These are phyloP conservation scores for Papiliotrema terrestris DNA, from an alignment of 1,284 basidiomycete genomes.

Conservation along the genomic window DNA sequence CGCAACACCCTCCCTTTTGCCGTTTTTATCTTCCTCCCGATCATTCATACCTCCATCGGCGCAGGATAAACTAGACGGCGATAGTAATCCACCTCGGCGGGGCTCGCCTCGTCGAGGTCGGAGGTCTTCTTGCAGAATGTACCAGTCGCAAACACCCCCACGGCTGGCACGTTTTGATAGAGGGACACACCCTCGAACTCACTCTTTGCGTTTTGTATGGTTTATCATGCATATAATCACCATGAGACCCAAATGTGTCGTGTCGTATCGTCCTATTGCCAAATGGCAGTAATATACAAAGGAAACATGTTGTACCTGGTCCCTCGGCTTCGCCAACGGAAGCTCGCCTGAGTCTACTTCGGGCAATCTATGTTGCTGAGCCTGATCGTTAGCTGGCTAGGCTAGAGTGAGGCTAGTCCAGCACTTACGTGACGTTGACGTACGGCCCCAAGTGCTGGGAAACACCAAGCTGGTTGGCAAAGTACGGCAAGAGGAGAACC, in stretches of 20 bases:
- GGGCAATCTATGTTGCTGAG: too few species aligned
- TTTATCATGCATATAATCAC: neutral
- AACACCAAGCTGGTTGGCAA: slow-evolving; percentile 8
- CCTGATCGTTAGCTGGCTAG: too few species aligned
- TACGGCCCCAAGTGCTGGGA: slow-evolving; percentile 13
- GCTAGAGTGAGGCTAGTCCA: too few species aligned
- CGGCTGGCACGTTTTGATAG: neutral
- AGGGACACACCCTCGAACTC: neutral
- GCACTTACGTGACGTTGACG: slow-evolving; percentile 12
- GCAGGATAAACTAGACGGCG: slow-evolving; percentile 7
- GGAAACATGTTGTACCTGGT: too few species aligned
- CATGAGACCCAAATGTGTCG: neutral
- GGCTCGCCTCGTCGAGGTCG: neutral
- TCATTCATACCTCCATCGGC: neutral
- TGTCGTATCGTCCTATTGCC: neutral
- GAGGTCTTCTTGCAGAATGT: neutral
- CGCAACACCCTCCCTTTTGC: neutral
- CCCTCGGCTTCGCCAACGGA: too few species aligned
- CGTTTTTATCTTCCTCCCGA: slow-evolving; percentile 6
- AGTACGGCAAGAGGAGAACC: slow-evolving; percentile 1
- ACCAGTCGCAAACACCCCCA: neutral
- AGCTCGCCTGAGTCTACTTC: too few species aligned
- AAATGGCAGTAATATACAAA: neutral
- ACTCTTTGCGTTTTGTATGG: too few species aligned
- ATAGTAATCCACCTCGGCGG: neutral